phyloP scores from a whole-genome alignment of 1,139 yeast species.

The Diutina neorugosa region DNA sequence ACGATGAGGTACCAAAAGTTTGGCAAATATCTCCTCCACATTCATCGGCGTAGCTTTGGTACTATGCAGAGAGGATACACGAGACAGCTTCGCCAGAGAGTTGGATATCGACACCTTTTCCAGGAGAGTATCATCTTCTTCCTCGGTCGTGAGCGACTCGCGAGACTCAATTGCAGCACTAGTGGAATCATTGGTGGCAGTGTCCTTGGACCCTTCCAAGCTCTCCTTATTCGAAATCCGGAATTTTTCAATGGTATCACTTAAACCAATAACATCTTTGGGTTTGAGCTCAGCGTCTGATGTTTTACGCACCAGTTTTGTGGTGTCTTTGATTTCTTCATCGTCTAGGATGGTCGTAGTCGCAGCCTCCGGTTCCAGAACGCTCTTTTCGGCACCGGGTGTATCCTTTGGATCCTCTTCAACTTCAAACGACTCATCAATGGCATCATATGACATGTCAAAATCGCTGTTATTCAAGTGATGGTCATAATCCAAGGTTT shows the following conservation, averaged over 20 bases:
- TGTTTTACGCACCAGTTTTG: not conserved
- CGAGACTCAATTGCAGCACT: not conserved
- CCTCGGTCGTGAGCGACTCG: not conserved
- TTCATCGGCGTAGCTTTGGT: not conserved
- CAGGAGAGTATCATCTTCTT: not conserved
- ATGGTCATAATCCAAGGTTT: not conserved
- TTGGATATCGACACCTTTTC: not conserved
- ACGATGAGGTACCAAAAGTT: not conserved
- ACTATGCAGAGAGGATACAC: not conserved
- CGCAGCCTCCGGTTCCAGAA: not conserved
- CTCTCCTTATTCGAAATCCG: not conserved
- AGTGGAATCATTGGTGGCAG: not conserved
- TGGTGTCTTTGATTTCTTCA: not conserved
- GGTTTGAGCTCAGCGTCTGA: not conserved
- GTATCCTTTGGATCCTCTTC: not conserved
- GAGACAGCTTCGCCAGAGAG: not conserved
- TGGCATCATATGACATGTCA: not conserved
- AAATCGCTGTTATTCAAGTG: not conserved
- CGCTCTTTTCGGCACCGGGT: not conserved
- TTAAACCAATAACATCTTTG: not conserved
- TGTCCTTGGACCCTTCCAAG: not conserved
- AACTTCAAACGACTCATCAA: not conserved
- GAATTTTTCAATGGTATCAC: not conserved
- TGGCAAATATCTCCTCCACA: not conserved
- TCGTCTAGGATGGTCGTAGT: not conserved